Conservation (phyloP, 352 stramenopile species). For the Globisporangium orthogonon region DNA sequence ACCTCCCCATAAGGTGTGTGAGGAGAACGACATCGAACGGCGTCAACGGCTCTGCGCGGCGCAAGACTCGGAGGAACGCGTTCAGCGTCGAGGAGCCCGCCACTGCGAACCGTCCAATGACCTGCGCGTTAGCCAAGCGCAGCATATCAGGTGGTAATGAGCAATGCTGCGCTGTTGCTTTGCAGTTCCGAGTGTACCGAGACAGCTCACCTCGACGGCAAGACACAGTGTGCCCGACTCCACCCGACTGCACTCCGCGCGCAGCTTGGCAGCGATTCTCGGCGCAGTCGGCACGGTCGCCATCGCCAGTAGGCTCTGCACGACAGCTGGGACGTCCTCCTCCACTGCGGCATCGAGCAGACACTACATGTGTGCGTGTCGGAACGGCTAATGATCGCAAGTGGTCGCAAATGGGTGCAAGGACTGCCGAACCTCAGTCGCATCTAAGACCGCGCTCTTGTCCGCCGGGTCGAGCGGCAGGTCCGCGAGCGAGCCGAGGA, state of each 20-base stretch:
- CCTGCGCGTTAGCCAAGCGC: conserved; percentile 2
- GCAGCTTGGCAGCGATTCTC: conserved; percentile 46
- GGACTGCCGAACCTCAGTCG: conserved; percentile 37
- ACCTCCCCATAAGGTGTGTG: conserved; percentile 52
- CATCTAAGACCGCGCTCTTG: conserved; percentile 58
- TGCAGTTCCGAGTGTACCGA: background rate
- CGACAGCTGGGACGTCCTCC: conserved; percentile 69
- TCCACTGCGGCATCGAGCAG: conserved; percentile 69
- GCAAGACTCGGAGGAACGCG: conserved; percentile 37
- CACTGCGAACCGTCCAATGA: conserved; percentile 57
- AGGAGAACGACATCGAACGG: conserved; percentile 60
- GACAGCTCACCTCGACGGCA: conserved; percentile 32
- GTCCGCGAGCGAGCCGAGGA: conserved; percentile 71
- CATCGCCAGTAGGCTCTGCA: conserved; percentile 75
- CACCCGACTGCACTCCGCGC: conserved; percentile 55
- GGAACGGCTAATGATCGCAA: background rate
- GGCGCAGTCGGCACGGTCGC: conserved; percentile 38
- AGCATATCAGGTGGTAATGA: background rate
- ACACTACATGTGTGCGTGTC: conserved; percentile 18
- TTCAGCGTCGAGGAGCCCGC: conserved; percentile 40
- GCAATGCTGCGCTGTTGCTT: background rate
- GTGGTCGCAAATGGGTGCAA: too few relatives aligned
- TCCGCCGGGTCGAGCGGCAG: conserved; percentile 55
- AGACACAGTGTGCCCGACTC: conserved; percentile 40
- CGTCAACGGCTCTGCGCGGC: conserved; percentile 34